Conservation (phyloP, 805 yeast species). For the Metschnikowia sp. region DNA sequence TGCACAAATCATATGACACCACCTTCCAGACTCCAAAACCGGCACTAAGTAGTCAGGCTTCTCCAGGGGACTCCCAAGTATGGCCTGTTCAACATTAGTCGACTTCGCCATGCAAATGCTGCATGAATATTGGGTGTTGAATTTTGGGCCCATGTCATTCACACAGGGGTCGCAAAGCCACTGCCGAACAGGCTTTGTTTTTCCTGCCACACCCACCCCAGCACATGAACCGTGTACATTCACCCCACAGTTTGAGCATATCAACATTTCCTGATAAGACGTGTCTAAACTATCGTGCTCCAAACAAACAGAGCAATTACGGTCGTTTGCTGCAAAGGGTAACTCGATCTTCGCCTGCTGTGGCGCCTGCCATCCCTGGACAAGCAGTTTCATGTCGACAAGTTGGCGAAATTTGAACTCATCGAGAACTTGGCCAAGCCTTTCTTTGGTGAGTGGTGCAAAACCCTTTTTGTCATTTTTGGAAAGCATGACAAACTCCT, state of each 20-base stretch:
- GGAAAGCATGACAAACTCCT: neutral
- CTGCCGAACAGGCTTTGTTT: constrained; percentile 30
- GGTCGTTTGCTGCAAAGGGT: constrained; percentile 10
- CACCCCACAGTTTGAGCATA: constrained; percentile 66
- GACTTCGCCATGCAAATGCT: constrained; percentile 60
- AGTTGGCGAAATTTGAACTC: constrained; percentile 19
- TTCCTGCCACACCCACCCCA: constrained; percentile 38
- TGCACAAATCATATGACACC: constrained; percentile 81
- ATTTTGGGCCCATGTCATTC: constrained; percentile 61
- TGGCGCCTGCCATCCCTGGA: constrained; percentile 12
- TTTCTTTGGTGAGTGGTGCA: constrained; percentile 15
- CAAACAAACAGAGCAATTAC: constrained; percentile 57
- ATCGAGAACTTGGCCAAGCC: constrained; percentile 1
- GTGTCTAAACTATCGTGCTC: constrained; percentile 28
- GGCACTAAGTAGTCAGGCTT: constrained; percentile 67
- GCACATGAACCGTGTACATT: constrained; percentile 69
- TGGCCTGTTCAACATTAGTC: constrained; percentile 43
- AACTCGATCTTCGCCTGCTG: constrained; percentile 13
- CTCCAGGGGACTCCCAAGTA: constrained; percentile 37
- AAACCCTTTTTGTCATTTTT: constrained; percentile 21
- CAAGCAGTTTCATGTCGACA: constrained; percentile 23
- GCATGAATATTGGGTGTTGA: constrained; percentile 59
- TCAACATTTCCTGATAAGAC: constrained; percentile 36
- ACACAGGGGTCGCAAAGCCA: constrained; percentile 85
- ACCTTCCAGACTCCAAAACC: constrained; percentile 55